Evolutionary conservation across 805 yeast species (phyloP).

Genomic region (Ogataea henricii): DNA sequence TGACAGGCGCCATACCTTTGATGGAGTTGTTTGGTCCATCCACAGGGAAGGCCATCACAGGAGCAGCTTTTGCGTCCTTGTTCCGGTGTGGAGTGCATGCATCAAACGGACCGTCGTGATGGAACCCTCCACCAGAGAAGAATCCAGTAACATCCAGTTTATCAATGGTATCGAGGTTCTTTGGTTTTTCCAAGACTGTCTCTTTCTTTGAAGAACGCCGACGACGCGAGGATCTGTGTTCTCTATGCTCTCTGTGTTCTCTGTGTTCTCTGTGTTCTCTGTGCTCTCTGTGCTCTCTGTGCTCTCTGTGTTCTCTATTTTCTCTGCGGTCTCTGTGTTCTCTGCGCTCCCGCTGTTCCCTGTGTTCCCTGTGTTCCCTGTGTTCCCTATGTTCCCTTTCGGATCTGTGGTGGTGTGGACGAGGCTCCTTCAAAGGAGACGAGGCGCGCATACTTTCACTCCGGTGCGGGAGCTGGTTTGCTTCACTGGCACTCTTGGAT

Average conservation of each 20-base stretch:
- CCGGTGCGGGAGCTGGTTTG: constrained; percentile 11
- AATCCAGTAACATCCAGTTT: constrained; percentile 94
- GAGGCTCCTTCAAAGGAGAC: constrained; percentile 18
- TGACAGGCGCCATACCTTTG: constrained; percentile 60
- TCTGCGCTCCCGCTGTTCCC: constrained; percentile 23
- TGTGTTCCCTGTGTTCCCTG: constrained; percentile 1
- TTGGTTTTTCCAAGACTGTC: constrained; percentile 53
- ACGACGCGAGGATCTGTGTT: constrained; percentile 36
- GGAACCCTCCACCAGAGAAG: constrained; percentile 91
- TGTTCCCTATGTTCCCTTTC: constrained; percentile 16
- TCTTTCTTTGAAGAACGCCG: constrained; percentile 35
- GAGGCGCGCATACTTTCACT: constrained; percentile 12
- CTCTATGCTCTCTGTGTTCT: constrained; percentile 7
- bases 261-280: constrained; percentile 4
- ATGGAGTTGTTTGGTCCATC: constrained; percentile 93
- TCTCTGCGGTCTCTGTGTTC: constrained; percentile 24
- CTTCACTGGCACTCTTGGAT: constrained; percentile 36
- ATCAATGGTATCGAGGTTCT: constrained; percentile 90
- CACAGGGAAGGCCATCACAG: constrained; percentile 92
- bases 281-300: constrained; percentile 25
- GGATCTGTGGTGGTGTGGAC: constrained; percentile 14
- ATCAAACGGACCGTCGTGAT: constrained; percentile 98
- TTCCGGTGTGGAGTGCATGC: constrained; percentile 98
- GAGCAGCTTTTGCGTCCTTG: constrained; percentile 71
- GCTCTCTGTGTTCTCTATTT: neutral